phyloP scores from a whole-genome alignment of 75 land plant genomes.

The Picea glauca region DNA sequence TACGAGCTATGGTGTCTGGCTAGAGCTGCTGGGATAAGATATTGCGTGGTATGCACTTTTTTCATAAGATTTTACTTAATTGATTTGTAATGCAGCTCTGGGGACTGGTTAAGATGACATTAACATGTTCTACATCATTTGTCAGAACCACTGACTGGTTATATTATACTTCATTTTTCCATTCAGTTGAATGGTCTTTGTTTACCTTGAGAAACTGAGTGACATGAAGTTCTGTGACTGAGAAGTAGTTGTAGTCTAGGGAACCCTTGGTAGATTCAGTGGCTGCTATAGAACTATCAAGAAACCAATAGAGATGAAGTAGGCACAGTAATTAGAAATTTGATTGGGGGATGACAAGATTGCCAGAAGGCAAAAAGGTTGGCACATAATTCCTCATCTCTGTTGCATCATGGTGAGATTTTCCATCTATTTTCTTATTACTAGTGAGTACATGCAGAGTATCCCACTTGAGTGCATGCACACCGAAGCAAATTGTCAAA shows the following conservation, averaged over 20 bases:
- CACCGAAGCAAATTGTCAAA: not conserved
- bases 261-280: not conserved
- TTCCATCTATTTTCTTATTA: not conserved
- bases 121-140: too few species aligned
- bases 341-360: not conserved
- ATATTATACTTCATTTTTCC: not conserved
- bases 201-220: not conserved
- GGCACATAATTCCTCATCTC: not conserved
- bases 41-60: slow-evolving; percentile 72
- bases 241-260: not conserved
- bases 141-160: not conserved
- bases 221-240: not conserved
- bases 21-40: slow-evolving; percentile 85
- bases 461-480: not conserved
- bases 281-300: too few species aligned
- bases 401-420: not conserved
- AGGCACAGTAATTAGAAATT: not conserved
- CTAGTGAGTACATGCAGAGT: not conserved
- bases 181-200: not conserved
- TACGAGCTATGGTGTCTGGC: slow-evolving; percentile 99
- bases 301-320: not conserved
- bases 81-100: too few species aligned
- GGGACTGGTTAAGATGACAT: too few species aligned
- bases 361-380: not conserved
- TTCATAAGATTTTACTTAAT: not conserved